phyloP scores from a whole-genome alignment of 208 protist species.

The Leishmania tarentolae region DNA sequence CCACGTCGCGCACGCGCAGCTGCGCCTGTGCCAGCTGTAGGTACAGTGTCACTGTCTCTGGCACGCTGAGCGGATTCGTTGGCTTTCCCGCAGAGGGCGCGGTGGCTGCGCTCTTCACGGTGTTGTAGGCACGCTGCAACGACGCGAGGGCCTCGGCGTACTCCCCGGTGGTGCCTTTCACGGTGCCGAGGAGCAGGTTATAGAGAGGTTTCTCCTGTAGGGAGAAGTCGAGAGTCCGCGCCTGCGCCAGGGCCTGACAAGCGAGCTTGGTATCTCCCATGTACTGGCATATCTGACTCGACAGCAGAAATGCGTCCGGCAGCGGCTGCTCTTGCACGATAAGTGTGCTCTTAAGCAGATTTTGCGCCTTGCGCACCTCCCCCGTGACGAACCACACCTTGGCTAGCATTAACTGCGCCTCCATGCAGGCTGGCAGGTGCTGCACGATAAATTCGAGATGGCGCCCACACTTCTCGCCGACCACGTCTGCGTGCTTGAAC shows the following conservation, averaged over 20 bases:
- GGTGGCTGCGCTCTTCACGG: slow-evolving; percentile 14
- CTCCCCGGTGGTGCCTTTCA: slow-evolving; percentile 73
- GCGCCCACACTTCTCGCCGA: slow-evolving; percentile 63
- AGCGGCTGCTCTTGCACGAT: slow-evolving; percentile 74
- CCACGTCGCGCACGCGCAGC: slow-evolving; percentile 72
- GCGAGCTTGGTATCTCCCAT: slow-evolving; percentile 84
- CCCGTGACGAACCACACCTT: slow-evolving; percentile 82
- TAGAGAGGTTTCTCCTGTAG: slow-evolving; percentile 92
- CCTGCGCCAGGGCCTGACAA: slow-evolving; percentile 85
- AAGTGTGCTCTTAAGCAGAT: slow-evolving; percentile 66
- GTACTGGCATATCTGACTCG: slow-evolving; percentile 89
- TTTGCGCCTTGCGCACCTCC: slow-evolving; percentile 76
- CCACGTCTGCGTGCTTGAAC: slow-evolving; percentile 56
- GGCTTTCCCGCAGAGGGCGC: slow-evolving; percentile 43
- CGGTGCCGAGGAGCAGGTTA: slow-evolving; percentile 89
- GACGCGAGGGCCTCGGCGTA: slow-evolving; percentile 67
- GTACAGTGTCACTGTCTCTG: slow-evolving; percentile 88
- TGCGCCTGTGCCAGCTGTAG: slow-evolving; percentile 85
- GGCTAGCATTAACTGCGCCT: slow-evolving; percentile 88
- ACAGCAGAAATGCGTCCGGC: slow-evolving; percentile 88
- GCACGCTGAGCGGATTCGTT: slow-evolving; percentile 72
- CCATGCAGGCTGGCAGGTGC: slow-evolving; percentile 85
- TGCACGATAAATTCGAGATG: slow-evolving; percentile 84
- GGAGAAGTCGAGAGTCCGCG: slow-evolving; percentile 93
- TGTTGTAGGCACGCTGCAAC: slow-evolving; percentile 53